phyloP scores from a whole-genome alignment of 208 protist genomes.

The Leishmania tropica region DNA sequence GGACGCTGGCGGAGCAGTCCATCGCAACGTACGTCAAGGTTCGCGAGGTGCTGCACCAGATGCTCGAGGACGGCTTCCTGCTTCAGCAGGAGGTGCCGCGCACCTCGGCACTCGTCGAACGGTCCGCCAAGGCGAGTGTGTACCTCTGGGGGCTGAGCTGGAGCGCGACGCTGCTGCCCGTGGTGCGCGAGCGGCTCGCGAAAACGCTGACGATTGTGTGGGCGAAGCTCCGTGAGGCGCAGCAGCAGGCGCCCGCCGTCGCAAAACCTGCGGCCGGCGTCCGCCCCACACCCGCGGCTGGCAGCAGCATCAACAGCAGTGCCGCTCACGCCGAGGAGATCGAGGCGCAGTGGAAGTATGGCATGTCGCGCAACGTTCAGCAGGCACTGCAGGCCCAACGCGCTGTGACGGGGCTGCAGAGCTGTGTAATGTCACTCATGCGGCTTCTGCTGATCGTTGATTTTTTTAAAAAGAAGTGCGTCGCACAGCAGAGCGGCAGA shows the following conservation, averaged over 20 bases:
- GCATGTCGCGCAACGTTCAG: constrained; percentile 8
- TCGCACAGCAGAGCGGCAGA: neutral
- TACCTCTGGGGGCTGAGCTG: constrained; percentile 71
- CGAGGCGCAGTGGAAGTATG: constrained; percentile 15
- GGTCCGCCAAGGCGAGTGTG: constrained; percentile 54
- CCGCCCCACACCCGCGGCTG: no score
- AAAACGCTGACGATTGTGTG: constrained; percentile 49
- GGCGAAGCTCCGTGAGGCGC: constrained; percentile 37
- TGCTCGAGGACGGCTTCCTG: constrained; percentile 78
- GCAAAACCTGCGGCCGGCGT: no score
- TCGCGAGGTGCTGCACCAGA: constrained; percentile 70
- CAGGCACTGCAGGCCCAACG: constrained; percentile 33
- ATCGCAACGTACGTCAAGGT: constrained; percentile 65
- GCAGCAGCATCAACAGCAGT: constrained; percentile 10
- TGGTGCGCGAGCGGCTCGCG: constrained; percentile 51
- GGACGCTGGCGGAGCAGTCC: constrained; percentile 76
- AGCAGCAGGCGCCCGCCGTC: no score
- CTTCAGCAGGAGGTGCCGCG: constrained; percentile 73
- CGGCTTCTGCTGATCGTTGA: constrained; percentile 70
- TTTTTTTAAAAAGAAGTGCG: constrained; percentile 31
- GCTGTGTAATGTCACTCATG: constrained; percentile 65
- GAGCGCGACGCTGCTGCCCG: constrained; percentile 39
- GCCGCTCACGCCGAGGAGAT: constrained; percentile 6
- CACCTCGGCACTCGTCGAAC: constrained; percentile 44
- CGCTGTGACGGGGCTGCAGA: constrained; percentile 59